Conservation (phyloP, 164 flowering plant genomes). For the Hamamelis virginiana region DNA sequence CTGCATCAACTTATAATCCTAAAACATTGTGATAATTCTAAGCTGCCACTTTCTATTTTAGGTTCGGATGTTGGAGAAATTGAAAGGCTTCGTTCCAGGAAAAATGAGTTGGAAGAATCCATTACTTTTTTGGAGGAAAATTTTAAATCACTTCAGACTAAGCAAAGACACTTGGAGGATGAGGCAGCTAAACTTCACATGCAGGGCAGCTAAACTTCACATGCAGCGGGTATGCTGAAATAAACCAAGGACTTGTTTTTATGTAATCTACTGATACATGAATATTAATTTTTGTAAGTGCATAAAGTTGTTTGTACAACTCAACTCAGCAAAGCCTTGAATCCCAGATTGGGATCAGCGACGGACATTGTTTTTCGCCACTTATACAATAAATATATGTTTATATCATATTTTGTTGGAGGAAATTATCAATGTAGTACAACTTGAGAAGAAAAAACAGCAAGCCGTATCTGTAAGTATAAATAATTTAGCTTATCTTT, state of each 20-base stretch:
- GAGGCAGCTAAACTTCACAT: slow-evolving; percentile 74
- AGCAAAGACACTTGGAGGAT: slow-evolving; percentile 57
- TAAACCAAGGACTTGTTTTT: neutral
- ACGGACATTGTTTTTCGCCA: neutral
- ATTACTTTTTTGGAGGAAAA: slow-evolving; percentile 46
- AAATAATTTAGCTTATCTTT: neutral
- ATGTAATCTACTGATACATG: neutral
- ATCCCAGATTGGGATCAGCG: neutral
- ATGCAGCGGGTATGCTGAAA: slow-evolving; percentile 61
- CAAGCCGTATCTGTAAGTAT: slow-evolving; percentile 58
- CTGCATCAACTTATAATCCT: neutral
- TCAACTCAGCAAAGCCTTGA: neutral
- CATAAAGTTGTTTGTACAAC: neutral
- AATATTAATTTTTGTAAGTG: neutral
- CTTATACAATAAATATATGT: neutral
- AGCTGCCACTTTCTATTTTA: slow-evolving; percentile 23
- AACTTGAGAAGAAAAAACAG: slow-evolving; percentile 50
- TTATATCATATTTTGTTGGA: slow-evolving; percentile 45
- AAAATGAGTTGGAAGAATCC: slow-evolving; percentile 57
- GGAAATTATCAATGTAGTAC: slow-evolving; percentile 36
- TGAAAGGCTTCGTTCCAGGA: slow-evolving; percentile 56
- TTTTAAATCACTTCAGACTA: slow-evolving; percentile 47
- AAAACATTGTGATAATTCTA: neutral
- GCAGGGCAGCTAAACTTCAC: too few relatives aligned
- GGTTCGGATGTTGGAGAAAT: slow-evolving; percentile 73